phyloP scores from a whole-genome alignment of 371 early-diverging fungal species.

The Apophysomyces elegans region DNA sequence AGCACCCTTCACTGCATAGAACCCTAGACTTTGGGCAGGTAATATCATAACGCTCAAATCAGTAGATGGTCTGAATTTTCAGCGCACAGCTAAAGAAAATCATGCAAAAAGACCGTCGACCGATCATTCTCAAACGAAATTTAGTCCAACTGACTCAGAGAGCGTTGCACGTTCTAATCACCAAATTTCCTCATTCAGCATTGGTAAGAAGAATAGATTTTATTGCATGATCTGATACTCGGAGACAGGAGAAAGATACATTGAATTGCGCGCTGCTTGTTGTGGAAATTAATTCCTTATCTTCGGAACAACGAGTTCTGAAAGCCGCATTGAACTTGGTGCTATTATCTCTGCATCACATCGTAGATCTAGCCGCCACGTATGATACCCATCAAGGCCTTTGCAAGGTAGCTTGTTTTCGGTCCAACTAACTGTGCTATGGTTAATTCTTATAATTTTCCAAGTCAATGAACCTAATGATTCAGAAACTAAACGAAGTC shows the following conservation, averaged over 20 bases:
- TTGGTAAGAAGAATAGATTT: background rate
- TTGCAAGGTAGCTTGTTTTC: constrained; percentile 19
- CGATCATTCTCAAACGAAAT: background rate
- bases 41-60: background rate
- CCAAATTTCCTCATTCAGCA: background rate
- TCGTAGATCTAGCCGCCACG: constrained; percentile 26
- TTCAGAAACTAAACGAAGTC: constrained; percentile 36
- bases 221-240: background rate
- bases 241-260: constrained; percentile 11
- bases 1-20: background rate
- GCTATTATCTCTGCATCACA: constrained; percentile 34
- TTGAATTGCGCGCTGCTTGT: constrained; percentile 36
- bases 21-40: background rate
- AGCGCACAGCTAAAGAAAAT: background rate
- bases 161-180: background rate
- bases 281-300: constrained; percentile 28
- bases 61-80: background rate
- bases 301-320: constrained; percentile 52
- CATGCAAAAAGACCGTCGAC: constrained; percentile 1
- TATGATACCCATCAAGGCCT: constrained; percentile 32
- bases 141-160: constrained; percentile 1
- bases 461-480: constrained; percentile 38
- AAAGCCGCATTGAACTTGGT: constrained; percentile 46
- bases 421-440: no score
- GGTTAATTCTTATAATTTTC: background rate